phyloP scores from a whole-genome alignment of 139 green algal genomes.

The Monoraphidium neglectum region DNA sequence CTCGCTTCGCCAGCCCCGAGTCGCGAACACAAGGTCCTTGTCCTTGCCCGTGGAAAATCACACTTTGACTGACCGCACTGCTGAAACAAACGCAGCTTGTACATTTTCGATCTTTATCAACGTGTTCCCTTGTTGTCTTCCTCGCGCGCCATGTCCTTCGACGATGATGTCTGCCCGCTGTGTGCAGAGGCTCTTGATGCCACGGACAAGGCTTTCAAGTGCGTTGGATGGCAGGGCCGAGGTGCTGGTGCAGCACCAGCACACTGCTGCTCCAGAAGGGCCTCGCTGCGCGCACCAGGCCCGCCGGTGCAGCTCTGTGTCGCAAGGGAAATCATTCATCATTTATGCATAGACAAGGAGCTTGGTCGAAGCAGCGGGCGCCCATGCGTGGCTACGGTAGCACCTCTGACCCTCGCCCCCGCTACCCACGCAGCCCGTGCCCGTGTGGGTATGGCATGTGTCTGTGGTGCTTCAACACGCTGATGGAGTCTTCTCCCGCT shows the following conservation, averaged over 20 bases:
- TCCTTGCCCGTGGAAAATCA: too few species aligned
- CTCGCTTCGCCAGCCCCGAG: too few species aligned
- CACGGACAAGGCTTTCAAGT: conserved; percentile 58
- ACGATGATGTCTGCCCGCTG: conserved; percentile 65
- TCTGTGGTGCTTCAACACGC: conserved; percentile 63
- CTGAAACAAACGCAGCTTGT: too few species aligned
- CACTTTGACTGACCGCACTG: too few species aligned
- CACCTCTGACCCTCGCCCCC: not conserved
- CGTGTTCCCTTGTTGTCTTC: too few species aligned
- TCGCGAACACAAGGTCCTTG: too few species aligned
- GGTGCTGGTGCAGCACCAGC: conserved; percentile 35
- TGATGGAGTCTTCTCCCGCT: conserved; percentile 81
- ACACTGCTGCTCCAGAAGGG: conserved; percentile 80
- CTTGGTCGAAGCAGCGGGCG: not conserved
- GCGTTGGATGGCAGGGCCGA: not conserved
- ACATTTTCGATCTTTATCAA: too few species aligned
- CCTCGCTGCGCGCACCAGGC: conserved; percentile 44
- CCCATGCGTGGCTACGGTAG: not conserved
- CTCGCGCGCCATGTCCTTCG: too few species aligned
- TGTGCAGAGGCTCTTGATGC: conserved; percentile 81
- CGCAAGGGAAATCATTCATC: not conserved
- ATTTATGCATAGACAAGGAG: not conserved
- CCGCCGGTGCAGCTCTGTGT: conserved; percentile 2
- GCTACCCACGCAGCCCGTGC: too few species aligned
- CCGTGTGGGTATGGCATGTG: not conserved